Conservation (phyloP, 306 rosid genomes). For the Quercus dentata region DNA sequence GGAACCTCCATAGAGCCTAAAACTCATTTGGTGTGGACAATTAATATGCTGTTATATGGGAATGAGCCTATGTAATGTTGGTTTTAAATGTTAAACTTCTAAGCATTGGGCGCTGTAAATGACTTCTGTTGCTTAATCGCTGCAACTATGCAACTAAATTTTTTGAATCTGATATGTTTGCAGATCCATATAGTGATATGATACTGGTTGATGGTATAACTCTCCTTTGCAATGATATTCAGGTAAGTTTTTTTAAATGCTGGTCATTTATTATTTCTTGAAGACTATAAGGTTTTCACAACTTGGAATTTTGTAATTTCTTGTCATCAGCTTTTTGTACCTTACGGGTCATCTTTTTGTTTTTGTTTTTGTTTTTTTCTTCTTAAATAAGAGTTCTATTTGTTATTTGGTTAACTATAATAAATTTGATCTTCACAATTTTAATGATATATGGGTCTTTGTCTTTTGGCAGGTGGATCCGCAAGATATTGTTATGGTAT, state of each 20-base stretch:
- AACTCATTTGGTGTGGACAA: background rate
- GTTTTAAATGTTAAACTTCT: conserved; percentile 3
- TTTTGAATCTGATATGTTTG: conserved; percentile 12
- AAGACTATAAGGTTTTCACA: background rate
- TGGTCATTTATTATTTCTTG: conserved; percentile 12
- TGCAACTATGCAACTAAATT: conserved; percentile 23
- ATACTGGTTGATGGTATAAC: conserved; percentile 92
- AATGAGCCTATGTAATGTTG: background rate
- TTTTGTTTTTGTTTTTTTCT: background rate
- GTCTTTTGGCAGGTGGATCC: conserved; percentile 86
- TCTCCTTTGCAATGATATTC: conserved; percentile 84
- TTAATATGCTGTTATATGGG: background rate
- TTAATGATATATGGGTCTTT: conserved; percentile 19
- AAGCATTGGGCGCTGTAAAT: background rate
- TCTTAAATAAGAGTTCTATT: background rate
- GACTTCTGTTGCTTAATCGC: background rate
- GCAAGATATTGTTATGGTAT: conserved; percentile 97
- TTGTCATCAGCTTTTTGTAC: background rate
- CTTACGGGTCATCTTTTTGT: background rate
- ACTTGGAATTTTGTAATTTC: background rate
- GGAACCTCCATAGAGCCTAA: background rate
- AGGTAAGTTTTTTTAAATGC: conserved; percentile 48
- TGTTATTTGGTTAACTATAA: conserved; percentile 2
- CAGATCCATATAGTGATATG: conserved; percentile 86
- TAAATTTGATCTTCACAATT: conserved; percentile 3